Base-by-base conservation (phyloP, 2,329 filamentous ascomycete species). In the Pestalotiopsis sp. region DNA sequence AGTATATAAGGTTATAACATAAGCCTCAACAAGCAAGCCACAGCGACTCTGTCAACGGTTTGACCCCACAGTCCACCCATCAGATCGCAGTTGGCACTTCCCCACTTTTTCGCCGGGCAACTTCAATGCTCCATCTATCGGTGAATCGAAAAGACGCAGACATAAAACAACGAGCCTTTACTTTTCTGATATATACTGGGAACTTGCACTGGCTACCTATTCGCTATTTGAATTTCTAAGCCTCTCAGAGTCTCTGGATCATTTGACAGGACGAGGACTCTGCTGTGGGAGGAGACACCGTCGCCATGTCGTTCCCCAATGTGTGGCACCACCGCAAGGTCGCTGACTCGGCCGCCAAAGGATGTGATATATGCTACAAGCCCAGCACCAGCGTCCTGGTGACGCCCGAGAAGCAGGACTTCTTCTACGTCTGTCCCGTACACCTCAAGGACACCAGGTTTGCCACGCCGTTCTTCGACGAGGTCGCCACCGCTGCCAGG, bases 311-410 rank as follows among this genome's bases (percentile, higher is more conserved):
- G 1, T 89, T 95, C 69, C 88, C 88, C 57, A 98, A 98, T 77
- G 81, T 92, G 38, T 98, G 95, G 82, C 90, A 93, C 71, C 92
- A 95, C 72, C 92, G 95, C 64, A 93, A 90, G 73, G 95, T 98
- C 45, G 94, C 94, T 13, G 94, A 97, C 38, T 88, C 90, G n/a
- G 88, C 92, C 1, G 88, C 93, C 13, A 97, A 93, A 81, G 86
- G 93, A 64, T 99, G 96, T 81, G 92, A 94, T 80, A 90, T 98
- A 71, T 98, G 96, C 85, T 97, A 92, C 84, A 97, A 96, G 81
- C 92, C 93, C 9, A 94, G 91, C 69, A 90, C 91, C 6, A 97
- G 92, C 72, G 95, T 98, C 20, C 85, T 99, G 67, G 93, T 97
- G 73, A 97, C 94, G 9, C 89, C 93, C 0, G 94, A 97, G 75